Percentiles rank a stretch among this genome's conserved stretches.
phyloP scores from a whole-genome alignment of 2,329 filamentous ascomycete genomes.

The Huntiella decipiens region DNA sequence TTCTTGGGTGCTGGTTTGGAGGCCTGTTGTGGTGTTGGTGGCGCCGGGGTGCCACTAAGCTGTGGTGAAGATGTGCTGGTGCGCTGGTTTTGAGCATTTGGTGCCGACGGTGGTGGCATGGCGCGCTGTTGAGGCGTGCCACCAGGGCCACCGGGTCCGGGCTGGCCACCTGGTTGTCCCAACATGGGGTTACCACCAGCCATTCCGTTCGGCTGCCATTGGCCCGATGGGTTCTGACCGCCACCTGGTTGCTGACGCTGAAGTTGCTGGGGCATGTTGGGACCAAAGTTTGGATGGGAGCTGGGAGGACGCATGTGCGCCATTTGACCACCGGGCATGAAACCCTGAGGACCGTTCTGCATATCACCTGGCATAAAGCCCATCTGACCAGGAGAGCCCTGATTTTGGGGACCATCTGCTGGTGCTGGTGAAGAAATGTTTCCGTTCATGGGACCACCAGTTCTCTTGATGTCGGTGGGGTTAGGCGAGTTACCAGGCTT shows the following conservation, averaged over 20 bases:
- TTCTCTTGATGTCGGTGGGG: constrained; percentile 61
- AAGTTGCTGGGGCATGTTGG: constrained; percentile 37
- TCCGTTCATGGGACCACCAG: constrained; percentile 51
- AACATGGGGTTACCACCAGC: constrained; percentile 22
- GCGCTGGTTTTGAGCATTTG: constrained; percentile 32
- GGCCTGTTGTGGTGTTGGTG: constrained; percentile 55
- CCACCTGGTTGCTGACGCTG: constrained; percentile 20
- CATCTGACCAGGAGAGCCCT: constrained; percentile 44
- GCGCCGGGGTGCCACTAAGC: constrained; percentile 36
- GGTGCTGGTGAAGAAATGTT: constrained; percentile 54
- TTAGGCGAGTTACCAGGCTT: constrained; percentile 58
- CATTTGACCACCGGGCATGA: constrained; percentile 38
- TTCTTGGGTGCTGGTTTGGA: constrained; percentile 64
- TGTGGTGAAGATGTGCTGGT: constrained; percentile 41
- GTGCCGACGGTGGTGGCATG: constrained; percentile 49
- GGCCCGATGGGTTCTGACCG: constrained; percentile 16
- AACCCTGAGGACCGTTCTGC: constrained; percentile 29
- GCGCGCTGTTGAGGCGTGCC: constrained; percentile 52
- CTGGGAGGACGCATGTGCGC: constrained; percentile 49
- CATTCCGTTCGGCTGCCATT: constrained; percentile 24
- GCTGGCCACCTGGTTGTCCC: constrained; percentile 20
- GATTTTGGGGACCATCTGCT: constrained; percentile 42
- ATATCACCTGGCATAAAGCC: constrained; percentile 45
- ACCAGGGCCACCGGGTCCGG: constrained; percentile 30
- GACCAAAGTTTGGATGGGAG: constrained; percentile 41